phyloP scores from a whole-genome alignment of 805 yeast genomes.

The Candida silvicultrix region DNA sequence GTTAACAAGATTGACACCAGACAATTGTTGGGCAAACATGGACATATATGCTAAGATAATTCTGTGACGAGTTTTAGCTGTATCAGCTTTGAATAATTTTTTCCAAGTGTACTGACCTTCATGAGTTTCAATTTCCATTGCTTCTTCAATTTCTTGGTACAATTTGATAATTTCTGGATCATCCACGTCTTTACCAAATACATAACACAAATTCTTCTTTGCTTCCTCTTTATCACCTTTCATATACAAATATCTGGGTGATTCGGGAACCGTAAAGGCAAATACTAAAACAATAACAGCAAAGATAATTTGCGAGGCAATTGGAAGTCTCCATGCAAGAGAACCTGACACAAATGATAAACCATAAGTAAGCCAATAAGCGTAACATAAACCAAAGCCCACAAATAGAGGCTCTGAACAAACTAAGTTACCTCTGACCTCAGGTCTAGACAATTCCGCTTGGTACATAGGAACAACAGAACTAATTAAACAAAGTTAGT shows the following conservation, averaged over 20 bases:
- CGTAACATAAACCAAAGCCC: slow-evolving; percentile 46
- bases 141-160: slow-evolving; percentile 44
- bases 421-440: slow-evolving; percentile 61
- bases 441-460: slow-evolving; percentile 65
- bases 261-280: slow-evolving; percentile 48
- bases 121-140: slow-evolving; percentile 38
- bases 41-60: slow-evolving; percentile 57
- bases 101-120: slow-evolving; percentile 30
- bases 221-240: slow-evolving; percentile 49
- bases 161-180: slow-evolving; percentile 34
- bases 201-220: slow-evolving; percentile 34
- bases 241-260: slow-evolving; percentile 67
- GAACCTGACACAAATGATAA: slow-evolving; percentile 39
- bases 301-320: slow-evolving; percentile 64
- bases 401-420: slow-evolving; percentile 54
- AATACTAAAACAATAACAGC: slow-evolving; percentile 37
- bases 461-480: slow-evolving; percentile 72
- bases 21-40: slow-evolving; percentile 65
- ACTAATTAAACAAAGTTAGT: slow-evolving; percentile 28
- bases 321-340: slow-evolving; percentile 67
- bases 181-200: slow-evolving; percentile 33
- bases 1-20: slow-evolving; percentile 67
- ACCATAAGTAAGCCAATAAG: slow-evolving; percentile 64
- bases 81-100: slow-evolving; percentile 8
- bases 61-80: slow-evolving; percentile 56